Base-by-base conservation (phyloP, 2,329 filamentous ascomycete species). In the Sporothrix mexicana region DNA sequence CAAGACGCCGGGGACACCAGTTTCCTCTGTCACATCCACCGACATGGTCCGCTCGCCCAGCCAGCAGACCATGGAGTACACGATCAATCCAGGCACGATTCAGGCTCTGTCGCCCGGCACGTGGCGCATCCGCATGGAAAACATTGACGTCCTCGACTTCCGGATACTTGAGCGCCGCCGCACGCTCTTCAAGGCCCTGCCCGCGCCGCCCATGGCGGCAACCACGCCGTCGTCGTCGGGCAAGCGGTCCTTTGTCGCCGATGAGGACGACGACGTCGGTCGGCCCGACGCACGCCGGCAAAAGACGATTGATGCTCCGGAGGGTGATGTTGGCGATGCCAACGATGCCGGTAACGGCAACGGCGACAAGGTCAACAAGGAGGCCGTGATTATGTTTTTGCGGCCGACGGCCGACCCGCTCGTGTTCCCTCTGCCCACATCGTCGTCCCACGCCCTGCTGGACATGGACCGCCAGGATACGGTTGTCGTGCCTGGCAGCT, bases 381-480 rank as follows among this genome's bases (percentile, higher is more conserved):
- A 87, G 68, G 83, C 85, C n/a, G 84, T 87, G 74, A 86, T 88
- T 76, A 85, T 88, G 82, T 86, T 88, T 74, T 78, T 88, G 25
- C 83, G 84, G 13, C 83, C 86, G 7, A 82, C 83, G 43, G 82
- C 84, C 12, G 84, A 88, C 61, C 83, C 84, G 8, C 81, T 88
- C 0, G 83, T 88, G 25, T 86, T 88, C 73, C 85, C 86, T 3
- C 80, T 87, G 5, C 85, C 87, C 2, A 84, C 84, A 17, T 81
- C 81, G 2, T 80, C 81, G 61, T 82, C 84, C 17, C 86, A 89
- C 67, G 82, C 87, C 8, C 81, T 89, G 1, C 78, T 89, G 17
- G 85, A 88, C 49, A 79, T 88, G 59, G 80, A 85, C 73, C 79
- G 82, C 71, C 84, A 85, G 45, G 83, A 88, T 66, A 86, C 85